A percentile compares a stretch with the other conserved stretches of the same genome.
These are phyloP conservation scores for Trichophaea hybrida DNA, from an alignment of 2,329 filamentous ascomycete species.

Conservation along the genomic window DNA sequence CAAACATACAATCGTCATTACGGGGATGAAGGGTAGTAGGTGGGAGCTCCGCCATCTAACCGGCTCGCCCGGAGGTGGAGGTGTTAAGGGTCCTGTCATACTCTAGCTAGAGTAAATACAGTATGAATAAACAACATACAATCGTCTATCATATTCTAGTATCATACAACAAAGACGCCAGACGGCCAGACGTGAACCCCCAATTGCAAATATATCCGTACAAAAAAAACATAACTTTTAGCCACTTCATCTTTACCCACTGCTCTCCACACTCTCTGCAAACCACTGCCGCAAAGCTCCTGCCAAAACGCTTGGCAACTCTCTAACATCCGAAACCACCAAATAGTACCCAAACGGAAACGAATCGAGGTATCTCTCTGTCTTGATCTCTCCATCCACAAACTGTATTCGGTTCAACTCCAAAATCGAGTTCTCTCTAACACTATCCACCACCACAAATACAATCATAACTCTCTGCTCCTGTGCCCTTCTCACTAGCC, in stretches of 20 bases:
- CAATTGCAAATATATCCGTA: no score
- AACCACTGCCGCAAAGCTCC: slow-evolving; percentile 93
- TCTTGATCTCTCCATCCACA: slow-evolving; percentile 55
- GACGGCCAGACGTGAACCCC: no score
- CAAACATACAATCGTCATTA: no score
- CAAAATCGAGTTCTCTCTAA: slow-evolving; percentile 44
- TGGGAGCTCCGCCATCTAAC: no score
- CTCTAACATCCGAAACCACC: slow-evolving; percentile 80
- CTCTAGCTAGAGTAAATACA: no score
- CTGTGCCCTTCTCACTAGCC: slow-evolving; percentile 71
- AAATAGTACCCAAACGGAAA: slow-evolving; percentile 97
- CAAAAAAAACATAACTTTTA: not conserved
- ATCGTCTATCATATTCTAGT: no score
- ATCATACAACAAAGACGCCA: no score
- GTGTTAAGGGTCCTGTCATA: no score
- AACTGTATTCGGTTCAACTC: slow-evolving; percentile 83
- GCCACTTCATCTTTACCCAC: not conserved
- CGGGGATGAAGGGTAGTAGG: no score
- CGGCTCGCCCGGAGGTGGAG: no score
- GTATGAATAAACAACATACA: no score
- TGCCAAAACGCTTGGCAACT: slow-evolving; percentile 76
- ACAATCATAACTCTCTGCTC: slow-evolving; percentile 96
- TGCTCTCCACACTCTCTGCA: slow-evolving; percentile 20
- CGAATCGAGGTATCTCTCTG: slow-evolving; percentile 81
- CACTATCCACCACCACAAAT: slow-evolving; percentile 82